phyloP scores from a whole-genome alignment of 345 rosid species.

The Lumnitzera racemosa region DNA sequence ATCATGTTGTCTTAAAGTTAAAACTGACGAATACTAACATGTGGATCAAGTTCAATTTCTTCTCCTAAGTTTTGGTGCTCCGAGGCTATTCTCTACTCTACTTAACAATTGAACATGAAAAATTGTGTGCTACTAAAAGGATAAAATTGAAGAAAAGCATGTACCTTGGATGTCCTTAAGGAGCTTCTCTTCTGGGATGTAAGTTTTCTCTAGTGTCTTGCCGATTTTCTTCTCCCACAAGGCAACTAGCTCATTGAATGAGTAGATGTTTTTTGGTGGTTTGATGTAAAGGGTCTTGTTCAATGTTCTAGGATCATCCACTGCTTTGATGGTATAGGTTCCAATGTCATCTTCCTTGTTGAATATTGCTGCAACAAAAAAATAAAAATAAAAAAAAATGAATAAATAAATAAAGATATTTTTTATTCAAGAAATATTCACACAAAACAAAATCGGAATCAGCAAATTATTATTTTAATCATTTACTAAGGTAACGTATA shows the following conservation, averaged over 20 bases:
- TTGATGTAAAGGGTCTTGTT: slow-evolving; percentile 44
- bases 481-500: background rate
- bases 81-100: no score
- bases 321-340: slow-evolving; percentile 39
- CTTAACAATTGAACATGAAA: no score
- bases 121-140: background rate
- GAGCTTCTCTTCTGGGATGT: slow-evolving; percentile 46
- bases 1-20: no score
- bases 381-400: background rate
- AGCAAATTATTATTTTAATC: background rate
- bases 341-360: slow-evolving; percentile 54
- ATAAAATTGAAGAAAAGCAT: background rate
- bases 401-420: no score
- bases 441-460: background rate
- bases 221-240: slow-evolving; percentile 73
- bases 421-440: background rate
- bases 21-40: no score
- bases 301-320: slow-evolving; percentile 53
- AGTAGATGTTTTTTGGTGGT: slow-evolving; percentile 43
- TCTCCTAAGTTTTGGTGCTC: no score
- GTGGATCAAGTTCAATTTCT: no score
- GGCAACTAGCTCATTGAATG: slow-evolving; percentile 45
- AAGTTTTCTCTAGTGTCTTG: slow-evolving; percentile 39
- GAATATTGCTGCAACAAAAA: slow-evolving; percentile 20
- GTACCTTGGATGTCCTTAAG: slow-evolving; percentile 40